These are phyloP conservation scores for Scedosporium minutisporum DNA, from an alignment of 2,329 filamentous ascomycete species.

Conservation along the genomic window DNA sequence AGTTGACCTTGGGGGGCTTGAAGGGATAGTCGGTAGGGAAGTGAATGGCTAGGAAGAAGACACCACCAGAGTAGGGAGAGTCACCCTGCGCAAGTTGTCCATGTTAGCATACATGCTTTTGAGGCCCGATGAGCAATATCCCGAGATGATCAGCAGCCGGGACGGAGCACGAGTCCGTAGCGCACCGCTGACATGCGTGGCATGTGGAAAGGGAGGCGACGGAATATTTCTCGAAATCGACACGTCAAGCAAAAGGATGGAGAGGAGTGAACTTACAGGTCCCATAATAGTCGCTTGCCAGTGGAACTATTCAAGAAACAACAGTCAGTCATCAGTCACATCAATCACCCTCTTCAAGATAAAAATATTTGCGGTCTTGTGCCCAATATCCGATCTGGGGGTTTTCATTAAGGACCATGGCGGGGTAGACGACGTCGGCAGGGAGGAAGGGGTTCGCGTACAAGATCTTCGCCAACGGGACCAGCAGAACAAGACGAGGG, in stretches of 20 bases:
- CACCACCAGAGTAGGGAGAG: slow-evolving; percentile 94
- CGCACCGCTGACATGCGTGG: not conserved
- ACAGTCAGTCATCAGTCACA: not conserved
- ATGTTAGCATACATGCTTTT: slow-evolving; percentile 18
- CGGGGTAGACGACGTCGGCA: not conserved
- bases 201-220: not conserved
- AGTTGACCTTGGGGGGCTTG: slow-evolving; percentile 99
- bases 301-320: slow-evolving; percentile 63
- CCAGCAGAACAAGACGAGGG: slow-evolving; percentile 98
- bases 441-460: slow-evolving; percentile 42
- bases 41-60: slow-evolving; percentile 98
- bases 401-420: not conserved
- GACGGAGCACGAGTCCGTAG: not conserved
- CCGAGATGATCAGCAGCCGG: not conserved
- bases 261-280: slow-evolving; percentile 59
- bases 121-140: not conserved
- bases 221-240: not conserved
- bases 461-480: slow-evolving; percentile 93
- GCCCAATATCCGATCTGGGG: not conserved
- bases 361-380: not conserved
- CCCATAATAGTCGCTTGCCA: slow-evolving; percentile 99
- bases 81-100: slow-evolving; percentile 54
- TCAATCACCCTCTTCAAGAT: not conserved
- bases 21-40: slow-evolving; percentile 99
- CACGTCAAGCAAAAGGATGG: not conserved